Percentiles rank a stretch among this genome's conserved stretches.
These are phyloP conservation scores for Austroboletus niveus DNA, from an alignment of 1,284 basidiomycete species.

Conservation along the genomic window DNA sequence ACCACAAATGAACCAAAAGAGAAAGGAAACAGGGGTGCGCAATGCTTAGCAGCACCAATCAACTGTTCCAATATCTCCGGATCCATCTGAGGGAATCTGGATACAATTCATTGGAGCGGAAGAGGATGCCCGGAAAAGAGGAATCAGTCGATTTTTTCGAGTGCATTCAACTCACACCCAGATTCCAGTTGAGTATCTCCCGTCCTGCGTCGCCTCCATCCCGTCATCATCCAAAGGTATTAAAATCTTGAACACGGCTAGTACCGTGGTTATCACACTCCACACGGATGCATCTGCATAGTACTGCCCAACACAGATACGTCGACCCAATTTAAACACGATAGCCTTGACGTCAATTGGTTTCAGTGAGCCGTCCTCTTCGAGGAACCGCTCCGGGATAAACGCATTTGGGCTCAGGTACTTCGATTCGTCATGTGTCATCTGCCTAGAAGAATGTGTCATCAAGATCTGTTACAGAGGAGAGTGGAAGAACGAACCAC, in stretches of 20 bases:
- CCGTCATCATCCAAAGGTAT: slow-evolving; percentile 7
- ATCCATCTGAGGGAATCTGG: slow-evolving; percentile 7
- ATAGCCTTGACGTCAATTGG: not conserved
- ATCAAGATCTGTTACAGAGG: not conserved
- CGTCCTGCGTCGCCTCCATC: slow-evolving; percentile 11
- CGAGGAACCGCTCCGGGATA: too few relatives aligned
- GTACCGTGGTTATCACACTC: not conserved
- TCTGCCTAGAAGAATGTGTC: not conserved
- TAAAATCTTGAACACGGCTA: not conserved
- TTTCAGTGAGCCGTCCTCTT: too few relatives aligned
- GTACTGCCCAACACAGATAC: slow-evolving; percentile 7
- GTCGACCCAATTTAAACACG: slow-evolving; percentile 10
- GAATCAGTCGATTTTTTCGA: too few relatives aligned
- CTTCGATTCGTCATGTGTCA: too few relatives aligned
- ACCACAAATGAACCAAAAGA: too few relatives aligned
- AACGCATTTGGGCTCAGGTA: too few relatives aligned
- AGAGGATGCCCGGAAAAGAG: not conserved
- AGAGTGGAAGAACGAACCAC: not conserved
- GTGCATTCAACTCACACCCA: slow-evolving; percentile 5
- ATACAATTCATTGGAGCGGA: not conserved
- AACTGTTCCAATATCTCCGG: slow-evolving; percentile 7
- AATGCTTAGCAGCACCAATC: not conserved
- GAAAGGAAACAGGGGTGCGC: too few relatives aligned
- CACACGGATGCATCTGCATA: slow-evolving; percentile 11
- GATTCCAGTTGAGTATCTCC: slow-evolving; percentile 1